Evolutionary conservation across 306 rosid genomes (phyloP).

Genomic region (Acacia crassicarpa): DNA sequence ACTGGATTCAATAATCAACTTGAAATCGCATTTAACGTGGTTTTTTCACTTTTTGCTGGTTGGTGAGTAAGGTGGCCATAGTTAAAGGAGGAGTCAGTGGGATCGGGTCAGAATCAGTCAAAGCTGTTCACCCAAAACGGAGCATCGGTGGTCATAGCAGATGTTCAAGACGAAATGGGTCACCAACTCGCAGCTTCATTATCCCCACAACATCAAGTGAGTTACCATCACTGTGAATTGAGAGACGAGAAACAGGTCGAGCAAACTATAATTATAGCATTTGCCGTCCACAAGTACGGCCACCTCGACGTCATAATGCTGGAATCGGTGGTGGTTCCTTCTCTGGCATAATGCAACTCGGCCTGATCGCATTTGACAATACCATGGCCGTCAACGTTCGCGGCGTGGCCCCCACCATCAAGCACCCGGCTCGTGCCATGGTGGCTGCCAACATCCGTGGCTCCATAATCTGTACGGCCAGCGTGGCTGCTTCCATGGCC

Average conservation of each 20-base stretch:
- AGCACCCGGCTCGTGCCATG: slow-evolving; percentile 71
- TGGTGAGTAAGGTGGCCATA: slow-evolving; percentile 73
- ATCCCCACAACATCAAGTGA: slow-evolving; percentile 34
- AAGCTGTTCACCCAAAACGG: slow-evolving; percentile 50
- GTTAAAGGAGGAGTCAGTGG: slow-evolving; percentile 77
- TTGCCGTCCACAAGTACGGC: slow-evolving; percentile 47
- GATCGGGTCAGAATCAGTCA: slow-evolving; percentile 63
- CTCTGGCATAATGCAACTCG: slow-evolving; percentile 52
- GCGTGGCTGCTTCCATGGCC: slow-evolving; percentile 53
- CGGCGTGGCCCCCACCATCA: slow-evolving; percentile 55
- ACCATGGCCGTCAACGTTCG: slow-evolving; percentile 59
- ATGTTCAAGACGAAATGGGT: slow-evolving; percentile 68
- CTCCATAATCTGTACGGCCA: slow-evolving; percentile 72
- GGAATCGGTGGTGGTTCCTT: slow-evolving; percentile 48
- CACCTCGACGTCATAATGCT: slow-evolving; percentile 61
- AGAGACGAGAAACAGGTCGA: slow-evolving; percentile 74
- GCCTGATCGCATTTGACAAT: slow-evolving; percentile 50
- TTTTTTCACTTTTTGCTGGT: slow-evolving; percentile 40
- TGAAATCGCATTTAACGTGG: neutral
- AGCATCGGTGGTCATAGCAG: slow-evolving; percentile 63
- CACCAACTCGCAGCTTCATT: slow-evolving; percentile 45
- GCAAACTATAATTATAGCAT: slow-evolving; percentile 14
- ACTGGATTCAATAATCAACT: neutral
- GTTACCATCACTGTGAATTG: slow-evolving; percentile 69
- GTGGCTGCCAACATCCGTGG: slow-evolving; percentile 44